Evolutionary conservation across 2,329 filamentous ascomycete species (phyloP), one percentile per base, ranked within the genome.

Genomic region (Diaporthe vexans): DNA sequence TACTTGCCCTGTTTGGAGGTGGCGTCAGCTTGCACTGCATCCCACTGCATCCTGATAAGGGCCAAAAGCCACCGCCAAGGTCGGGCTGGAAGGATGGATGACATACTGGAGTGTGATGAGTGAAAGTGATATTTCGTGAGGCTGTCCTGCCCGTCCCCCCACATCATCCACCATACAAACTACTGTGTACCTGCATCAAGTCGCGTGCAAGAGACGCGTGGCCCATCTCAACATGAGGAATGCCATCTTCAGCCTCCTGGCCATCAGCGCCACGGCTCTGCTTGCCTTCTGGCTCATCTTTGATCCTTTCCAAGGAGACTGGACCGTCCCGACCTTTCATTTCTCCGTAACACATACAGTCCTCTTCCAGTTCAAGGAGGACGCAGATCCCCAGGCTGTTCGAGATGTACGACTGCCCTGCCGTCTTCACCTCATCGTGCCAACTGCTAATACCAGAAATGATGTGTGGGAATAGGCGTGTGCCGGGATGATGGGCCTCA

Each of bases 401-500:
- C 75, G 80, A 67, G 79, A 76, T 35, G 81, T 84, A 70, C 77
- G 80, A 46, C 15, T 43, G 15, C 40, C 40, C 40, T 43, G 4
- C 40, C 40, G 40, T 43, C 40, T 19, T 43, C 13, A 13, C 15
- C 40, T 43, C 15, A 2, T 43, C 6, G 15, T 19, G 40, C 15
- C 40, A 19, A 52, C 24, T 48, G 63, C 63, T 68, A 29, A 54
- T 33, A 0, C 7, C 40, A 5, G 40, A 43, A 1, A 37, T 40
- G 21, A 17, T 19, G 21, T 7, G 29, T 56, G 68, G 56, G 7
- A 4, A 59, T 33, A 83, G 82, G 79, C 78, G 17, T 83, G 81
- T 73, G 76, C 77, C 6, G 76, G 74, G 1, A 79, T 84, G 75
- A 74, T 92, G 2, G 85, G 82, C 1, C 83, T 94, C 0, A 86